Evolutionary conservation across 257 asterid species (phyloP), one percentile per base, ranked within the genome.

Genomic region (Jaltomata sinuosa): DNA sequence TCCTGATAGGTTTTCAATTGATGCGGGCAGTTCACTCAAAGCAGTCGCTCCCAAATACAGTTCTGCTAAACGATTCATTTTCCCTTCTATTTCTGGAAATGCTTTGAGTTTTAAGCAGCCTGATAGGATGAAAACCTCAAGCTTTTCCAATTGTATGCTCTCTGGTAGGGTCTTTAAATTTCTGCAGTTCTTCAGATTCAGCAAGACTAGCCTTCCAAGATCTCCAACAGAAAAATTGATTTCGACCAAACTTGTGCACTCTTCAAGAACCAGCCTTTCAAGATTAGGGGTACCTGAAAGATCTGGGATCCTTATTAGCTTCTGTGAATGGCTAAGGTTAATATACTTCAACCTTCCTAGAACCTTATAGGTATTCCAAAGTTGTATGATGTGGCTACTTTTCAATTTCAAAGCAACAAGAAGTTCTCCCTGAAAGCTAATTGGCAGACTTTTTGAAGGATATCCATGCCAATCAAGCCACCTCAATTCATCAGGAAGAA

Each of bases 271-370:
- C 64, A 85, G 65, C 6, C 72, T 49, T 67, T 82, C 85, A 76
- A 87, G 87, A 81, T 61, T 84, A 16, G 87, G 85, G 34, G 67
- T 64, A 31, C 40, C 80, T 11, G 64, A 53, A 42, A 87, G 84
- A 52, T 87, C 67, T 3, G 88, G 86, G 42, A 49, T 80, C 34
- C 40, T 80, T 47, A 36, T 8, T 32, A 84, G 83, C 38, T 82
- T 64, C 6, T 81, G 49, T 54, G 89, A 87, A 62, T 87, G 80
- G 74, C 87, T 87, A 32, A 87, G 87, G 69, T 87, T 81, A 22
- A 84, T 64, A 53, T 71, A 45, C 45, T 84, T 84, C 81, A 87
- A 81, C 4, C 45, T 34, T 31, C 29, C 59, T 6, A 86, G n/a
- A 79, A 59, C 82, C 82, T 72, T 72, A n/a, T 12, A 52, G 40